phyloP scores from a whole-genome alignment of 2,329 filamentous ascomycete genomes.

The Botrytis hyacinthi region DNA sequence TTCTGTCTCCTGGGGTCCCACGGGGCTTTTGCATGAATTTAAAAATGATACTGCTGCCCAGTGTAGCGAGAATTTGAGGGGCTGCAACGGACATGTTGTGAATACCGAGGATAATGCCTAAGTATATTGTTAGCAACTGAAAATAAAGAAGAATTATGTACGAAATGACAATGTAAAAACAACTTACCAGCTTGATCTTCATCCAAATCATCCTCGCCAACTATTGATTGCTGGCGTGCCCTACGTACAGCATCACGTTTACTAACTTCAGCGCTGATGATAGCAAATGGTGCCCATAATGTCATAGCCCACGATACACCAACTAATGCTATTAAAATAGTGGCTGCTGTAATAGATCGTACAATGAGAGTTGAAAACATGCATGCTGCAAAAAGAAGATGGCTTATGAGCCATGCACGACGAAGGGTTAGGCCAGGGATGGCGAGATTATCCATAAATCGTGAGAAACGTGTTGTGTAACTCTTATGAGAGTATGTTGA shows the following conservation, averaged over 20 bases:
- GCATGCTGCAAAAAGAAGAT: conserved; percentile 76
- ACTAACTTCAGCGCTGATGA: conserved; percentile 90
- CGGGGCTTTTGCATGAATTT: conserved; percentile 82
- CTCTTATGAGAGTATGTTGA: conserved; percentile 29
- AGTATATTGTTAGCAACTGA: background rate
- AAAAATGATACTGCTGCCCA: conserved; percentile 83
- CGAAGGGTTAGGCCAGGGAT: conserved; percentile 85
- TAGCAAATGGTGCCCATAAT: conserved; percentile 91
- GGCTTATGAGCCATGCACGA: conserved; percentile 80
- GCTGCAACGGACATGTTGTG: conserved; percentile 94
- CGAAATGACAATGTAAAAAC: background rate
- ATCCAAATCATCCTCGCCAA: conserved; percentile 22
- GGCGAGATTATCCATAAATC: conserved; percentile 58
- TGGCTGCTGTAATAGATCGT: conserved; percentile 66
- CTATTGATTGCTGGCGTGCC: conserved; percentile 36
- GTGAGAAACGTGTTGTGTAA: conserved; percentile 37
- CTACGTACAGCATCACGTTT: conserved; percentile 70
- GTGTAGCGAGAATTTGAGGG: conserved; percentile 85
- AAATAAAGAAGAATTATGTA: background rate
- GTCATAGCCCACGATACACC: conserved; percentile 92
- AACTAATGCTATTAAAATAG: conserved; percentile 73
- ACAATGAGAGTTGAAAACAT: conserved; percentile 86
- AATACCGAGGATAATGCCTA: conserved; percentile 80
- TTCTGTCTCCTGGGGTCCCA: conserved; percentile 79
- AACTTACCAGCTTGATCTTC: conserved; percentile 26